These are phyloP conservation scores for Rhodosporidiobolus odoratus DNA, from an alignment of 768 basidiomycete genomes.

Conservation along the genomic window DNA sequence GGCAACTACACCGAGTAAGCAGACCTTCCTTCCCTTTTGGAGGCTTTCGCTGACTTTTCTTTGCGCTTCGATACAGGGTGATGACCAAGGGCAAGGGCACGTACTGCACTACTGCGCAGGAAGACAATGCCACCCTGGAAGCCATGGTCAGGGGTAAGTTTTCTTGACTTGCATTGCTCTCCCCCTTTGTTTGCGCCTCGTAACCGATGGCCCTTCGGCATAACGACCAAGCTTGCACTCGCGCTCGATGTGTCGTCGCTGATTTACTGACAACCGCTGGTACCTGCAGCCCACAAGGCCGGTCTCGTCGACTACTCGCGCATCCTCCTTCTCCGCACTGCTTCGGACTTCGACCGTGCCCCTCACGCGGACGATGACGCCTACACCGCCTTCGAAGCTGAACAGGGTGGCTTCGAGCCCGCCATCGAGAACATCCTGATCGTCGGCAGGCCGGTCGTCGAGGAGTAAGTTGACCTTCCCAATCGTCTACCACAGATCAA, in stretches of 20 bases:
- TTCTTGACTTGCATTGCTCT: background rate
- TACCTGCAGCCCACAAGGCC: slow-evolving; percentile 43
- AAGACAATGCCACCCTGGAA: slow-evolving; percentile 51
- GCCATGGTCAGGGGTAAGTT: slow-evolving; percentile 45
- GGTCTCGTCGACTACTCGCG: slow-evolving; percentile 49
- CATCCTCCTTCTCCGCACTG: slow-evolving; percentile 49
- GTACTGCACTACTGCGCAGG: slow-evolving; percentile 47
- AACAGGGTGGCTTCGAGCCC: slow-evolving; percentile 45
- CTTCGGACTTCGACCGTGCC: slow-evolving; percentile 47
- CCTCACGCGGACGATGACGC: slow-evolving; percentile 35
- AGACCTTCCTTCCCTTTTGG: no score
- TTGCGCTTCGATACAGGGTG: no score
- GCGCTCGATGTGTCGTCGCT: no score
- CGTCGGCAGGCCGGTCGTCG: slow-evolving; percentile 49
- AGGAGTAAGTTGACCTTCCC: slow-evolving; percentile 39
- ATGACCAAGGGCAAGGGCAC: slow-evolving; percentile 46
- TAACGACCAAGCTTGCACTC: no score
- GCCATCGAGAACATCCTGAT: slow-evolving; percentile 48
- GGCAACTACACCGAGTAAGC: slow-evolving; percentile 48
- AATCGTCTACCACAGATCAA: background rate
- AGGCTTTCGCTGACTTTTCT: no score
- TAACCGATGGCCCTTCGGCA: background rate
- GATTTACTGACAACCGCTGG: no score
- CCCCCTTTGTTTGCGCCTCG: background rate
- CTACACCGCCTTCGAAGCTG: slow-evolving; percentile 45